Evolutionary conservation across 2,329 filamentous ascomycete genomes (phyloP).

Genomic region (Fusarium sp.): DNA sequence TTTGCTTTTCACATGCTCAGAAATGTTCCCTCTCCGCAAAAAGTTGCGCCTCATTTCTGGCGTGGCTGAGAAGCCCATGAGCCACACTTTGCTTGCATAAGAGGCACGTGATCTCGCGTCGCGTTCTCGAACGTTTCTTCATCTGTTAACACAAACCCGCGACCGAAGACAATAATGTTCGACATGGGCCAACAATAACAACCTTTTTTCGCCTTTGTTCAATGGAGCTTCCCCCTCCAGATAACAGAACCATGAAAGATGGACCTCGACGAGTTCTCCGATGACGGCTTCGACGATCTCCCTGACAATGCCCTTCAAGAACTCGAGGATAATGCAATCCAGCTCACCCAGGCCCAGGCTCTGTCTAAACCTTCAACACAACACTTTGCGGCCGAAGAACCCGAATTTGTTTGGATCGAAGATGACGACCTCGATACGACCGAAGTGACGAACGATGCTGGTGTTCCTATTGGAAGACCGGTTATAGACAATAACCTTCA

Average conservation of each 20-base stretch:
- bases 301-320: constrained; percentile 71
- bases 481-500: constrained; percentile 57
- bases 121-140: constrained; percentile 35
- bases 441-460: constrained; percentile 67
- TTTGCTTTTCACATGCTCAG: constrained; percentile 46
- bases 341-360: constrained; percentile 66
- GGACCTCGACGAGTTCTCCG: constrained; percentile 72
- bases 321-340: constrained; percentile 75
- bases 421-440: constrained; percentile 73
- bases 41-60: constrained; percentile 18
- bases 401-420: constrained; percentile 64
- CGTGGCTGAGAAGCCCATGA: neutral
- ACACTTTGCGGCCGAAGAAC: constrained; percentile 47
- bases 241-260: constrained; percentile 47
- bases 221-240: constrained; percentile 40
- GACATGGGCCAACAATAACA: constrained; percentile 16
- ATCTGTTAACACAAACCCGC: constrained; percentile 21
- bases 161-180: constrained; percentile 7
- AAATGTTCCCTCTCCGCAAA: constrained; percentile 29
- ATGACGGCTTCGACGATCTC: constrained; percentile 75
- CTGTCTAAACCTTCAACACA: constrained; percentile 46
- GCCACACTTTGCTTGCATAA: neutral
- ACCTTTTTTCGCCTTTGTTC: constrained; percentile 24
- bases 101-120: constrained; percentile 53
- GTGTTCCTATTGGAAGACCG: constrained; percentile 57